Evolutionary conservation across 1,284 basidiomycete genomes (phyloP), one percentile per base, ranked within the genome.

Genomic region (Pseudozyma sp.): DNA sequence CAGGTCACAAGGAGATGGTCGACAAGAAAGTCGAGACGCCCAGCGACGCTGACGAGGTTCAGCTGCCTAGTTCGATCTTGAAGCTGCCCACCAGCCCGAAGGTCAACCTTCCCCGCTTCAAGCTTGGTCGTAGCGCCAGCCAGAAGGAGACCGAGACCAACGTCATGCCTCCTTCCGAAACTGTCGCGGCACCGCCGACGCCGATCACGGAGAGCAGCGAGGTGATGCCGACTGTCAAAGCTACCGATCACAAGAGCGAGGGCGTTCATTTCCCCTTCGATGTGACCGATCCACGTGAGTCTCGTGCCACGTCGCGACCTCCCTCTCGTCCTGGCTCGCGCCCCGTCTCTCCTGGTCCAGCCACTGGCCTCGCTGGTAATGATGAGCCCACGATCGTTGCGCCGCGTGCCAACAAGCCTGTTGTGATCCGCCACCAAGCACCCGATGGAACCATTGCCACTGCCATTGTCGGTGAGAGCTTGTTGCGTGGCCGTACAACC

Each of bases 401-500:
- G 16, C 66, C 71, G 8, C 71, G 71, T 36, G 66, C 66, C 48
- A 70, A 67, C 64, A 80, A 78, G 52, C 76, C 78, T 18, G 48
- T 80, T 11, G 66, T 80, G 49, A 72, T 80, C 54, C 72, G 78
- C 34, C 72, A 71, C 38, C 76, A 78, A 62, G 57, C 59, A 1
- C 66, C 73, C 7, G 71, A 68, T 31, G 76, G 76, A 19, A 67
- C 56, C 48, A 57, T 71, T 18, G 56, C 71, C 52, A 80, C 76
- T 8, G 69, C 69, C 34, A 77, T 80, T 35, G 78, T 77, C 9
- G 74, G 69, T 50, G 78, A 80, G 25, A 58, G 65, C n/a, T 55
- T 78, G 21, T 54, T 80, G 44, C 72, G 78, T 8, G 78, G 78
- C 38, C 71, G 76, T 18, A 55, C 69, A 12, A 42, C 52, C n/a